phyloP scores from a whole-genome alignment of 2,329 filamentous ascomycete genomes.

The Nothopassalora personata region DNA sequence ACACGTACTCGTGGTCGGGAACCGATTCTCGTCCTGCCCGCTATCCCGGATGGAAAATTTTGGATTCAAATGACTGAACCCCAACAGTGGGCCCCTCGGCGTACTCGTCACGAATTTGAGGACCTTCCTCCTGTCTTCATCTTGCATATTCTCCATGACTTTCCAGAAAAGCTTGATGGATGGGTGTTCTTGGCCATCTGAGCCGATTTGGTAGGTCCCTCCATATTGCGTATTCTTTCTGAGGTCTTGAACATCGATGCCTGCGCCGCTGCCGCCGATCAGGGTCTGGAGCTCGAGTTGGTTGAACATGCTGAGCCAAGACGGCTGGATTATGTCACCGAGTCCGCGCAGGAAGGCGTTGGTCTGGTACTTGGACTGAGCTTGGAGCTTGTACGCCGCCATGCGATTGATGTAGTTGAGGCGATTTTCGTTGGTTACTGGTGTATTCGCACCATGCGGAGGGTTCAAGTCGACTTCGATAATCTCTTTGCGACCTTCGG shows the following conservation, averaged over 20 bases:
- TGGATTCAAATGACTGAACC: conserved; percentile 80
- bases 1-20: conserved; percentile 93
- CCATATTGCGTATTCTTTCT: conserved; percentile 79
- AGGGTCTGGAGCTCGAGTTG: conserved; percentile 90
- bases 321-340: conserved; percentile 78
- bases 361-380: conserved; percentile 76
- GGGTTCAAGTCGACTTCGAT: conserved; percentile 66
- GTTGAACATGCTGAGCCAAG: conserved; percentile 98
- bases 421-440: conserved; percentile 87
- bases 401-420: conserved; percentile 93
- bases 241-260: conserved; percentile 83
- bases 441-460: conserved; percentile 66
- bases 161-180: conserved; percentile 87
- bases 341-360: conserved; percentile 82
- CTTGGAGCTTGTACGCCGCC: conserved; percentile 76
- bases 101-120: conserved; percentile 95
- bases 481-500: conserved; percentile 46
- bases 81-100: conserved; percentile 79
- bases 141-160: conserved; percentile 70
- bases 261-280: conserved; percentile 72
- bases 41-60: conserved; percentile 85
- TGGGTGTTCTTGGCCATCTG: conserved; percentile 79
- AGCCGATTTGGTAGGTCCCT: conserved; percentile 82
- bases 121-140: conserved; percentile 74
- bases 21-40: conserved; percentile 65